Evolutionary conservation across 1,139 yeast species (phyloP).

Genomic region (Pneumocystis oryctolagi): DNA sequence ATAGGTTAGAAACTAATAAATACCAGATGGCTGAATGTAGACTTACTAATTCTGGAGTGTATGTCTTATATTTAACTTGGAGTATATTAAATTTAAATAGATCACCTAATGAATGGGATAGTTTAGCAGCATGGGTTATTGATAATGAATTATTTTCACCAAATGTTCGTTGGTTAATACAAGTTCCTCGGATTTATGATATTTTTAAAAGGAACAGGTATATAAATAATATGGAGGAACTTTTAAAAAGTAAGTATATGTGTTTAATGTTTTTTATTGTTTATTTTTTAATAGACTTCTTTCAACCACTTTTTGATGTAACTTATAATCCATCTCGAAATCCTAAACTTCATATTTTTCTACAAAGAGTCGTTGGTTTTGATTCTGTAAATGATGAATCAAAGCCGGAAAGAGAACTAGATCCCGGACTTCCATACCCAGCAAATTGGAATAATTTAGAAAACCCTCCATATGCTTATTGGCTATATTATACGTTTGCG

Average conservation of each 20-base stretch:
- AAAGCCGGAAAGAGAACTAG: constrained; percentile 68
- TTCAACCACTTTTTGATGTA: constrained; percentile 85
- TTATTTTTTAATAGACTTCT: background rate
- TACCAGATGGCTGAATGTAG: constrained; percentile 96
- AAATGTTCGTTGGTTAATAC: constrained; percentile 93
- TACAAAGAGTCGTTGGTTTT: constrained; percentile 91
- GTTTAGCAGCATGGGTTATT: constrained; percentile 83
- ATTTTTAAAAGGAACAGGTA: constrained; percentile 65
- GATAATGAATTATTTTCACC: constrained; percentile 85
- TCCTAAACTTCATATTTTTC: constrained; percentile 74
- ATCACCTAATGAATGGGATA: constrained; percentile 66
- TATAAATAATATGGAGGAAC: constrained; percentile 58
- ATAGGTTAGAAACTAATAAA: constrained; percentile 84
- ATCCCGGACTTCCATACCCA: constrained; percentile 70
- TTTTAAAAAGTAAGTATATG: constrained; percentile 31
- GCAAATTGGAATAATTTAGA: constrained; percentile 57
- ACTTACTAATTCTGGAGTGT: constrained; percentile 85
- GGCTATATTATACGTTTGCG: constrained; percentile 74
- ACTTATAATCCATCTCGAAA: constrained; percentile 68
- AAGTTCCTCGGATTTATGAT: constrained; percentile 86
- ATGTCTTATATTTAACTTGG: constrained; percentile 22
- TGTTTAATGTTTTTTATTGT: background rate
- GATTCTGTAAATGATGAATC: constrained; percentile 98
- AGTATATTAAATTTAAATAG: background rate
- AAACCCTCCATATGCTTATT: constrained; percentile 97